A percentile compares a stretch with the other conserved stretches of the same genome.
phyloP scores from a whole-genome alignment of 148 eudicot species.

The Vaccinium myrtillus region DNA sequence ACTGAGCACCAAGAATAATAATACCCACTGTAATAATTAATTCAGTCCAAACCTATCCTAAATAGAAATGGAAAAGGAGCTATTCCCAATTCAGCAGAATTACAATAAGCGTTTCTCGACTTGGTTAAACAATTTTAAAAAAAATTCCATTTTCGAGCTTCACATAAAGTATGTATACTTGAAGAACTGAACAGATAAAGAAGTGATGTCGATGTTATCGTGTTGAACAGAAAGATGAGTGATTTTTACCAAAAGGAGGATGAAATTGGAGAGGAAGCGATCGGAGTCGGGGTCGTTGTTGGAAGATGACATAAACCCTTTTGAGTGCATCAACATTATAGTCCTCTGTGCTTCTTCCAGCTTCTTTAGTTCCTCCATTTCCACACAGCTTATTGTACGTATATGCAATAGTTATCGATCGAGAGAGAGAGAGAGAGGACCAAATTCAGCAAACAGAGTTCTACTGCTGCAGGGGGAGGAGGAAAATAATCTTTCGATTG shows the following conservation, averaged over 20 bases:
- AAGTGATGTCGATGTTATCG: too few species aligned
- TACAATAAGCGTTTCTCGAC: not conserved
- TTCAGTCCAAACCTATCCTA: not conserved
- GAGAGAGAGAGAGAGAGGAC: not conserved
- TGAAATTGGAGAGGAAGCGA: conserved; percentile 60
- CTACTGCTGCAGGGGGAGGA: too few species aligned
- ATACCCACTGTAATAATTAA: not conserved
- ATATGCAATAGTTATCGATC: too few species aligned
- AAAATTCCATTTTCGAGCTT: not conserved
- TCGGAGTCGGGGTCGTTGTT: conserved; percentile 39
- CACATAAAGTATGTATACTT: not conserved
- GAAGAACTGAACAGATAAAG: not conserved
- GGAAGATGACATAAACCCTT: conserved; percentile 21
- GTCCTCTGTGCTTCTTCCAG: conserved; percentile 57
- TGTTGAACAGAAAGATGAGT: not conserved
- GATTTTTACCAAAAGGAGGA: conserved; percentile 54
- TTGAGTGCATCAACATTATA: conserved; percentile 37
- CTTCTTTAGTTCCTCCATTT: conserved; percentile 66
- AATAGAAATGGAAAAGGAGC: not conserved
- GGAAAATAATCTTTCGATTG: too few species aligned
- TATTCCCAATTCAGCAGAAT: not conserved
- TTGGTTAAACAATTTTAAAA: not conserved
- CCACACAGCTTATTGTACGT: not conserved
- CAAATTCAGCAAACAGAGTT: too few species aligned
- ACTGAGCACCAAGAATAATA: not conserved